Base-by-base conservation (phyloP, 495 filamentous ascomycete species). In the Penicillium ucsense region DNA sequence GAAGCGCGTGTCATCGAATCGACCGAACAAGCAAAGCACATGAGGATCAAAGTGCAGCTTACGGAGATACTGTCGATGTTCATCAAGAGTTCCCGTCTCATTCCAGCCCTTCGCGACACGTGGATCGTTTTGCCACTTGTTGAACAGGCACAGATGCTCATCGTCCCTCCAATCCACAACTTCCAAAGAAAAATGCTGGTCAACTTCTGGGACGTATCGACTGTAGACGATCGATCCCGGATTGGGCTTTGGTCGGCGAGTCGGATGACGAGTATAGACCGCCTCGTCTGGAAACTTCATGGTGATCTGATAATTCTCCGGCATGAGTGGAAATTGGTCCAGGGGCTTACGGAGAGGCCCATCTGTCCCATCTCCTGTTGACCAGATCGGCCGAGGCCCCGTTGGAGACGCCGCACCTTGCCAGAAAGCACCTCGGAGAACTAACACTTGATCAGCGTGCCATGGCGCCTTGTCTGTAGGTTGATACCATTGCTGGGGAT, bases 41-140 rank as follows among this genome's bases (percentile, higher is more conserved):
- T 84, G 81, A 3, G 79, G 78, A 46, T 86, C 81, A 29, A 74
- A 72, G 51, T 83, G 75, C 41, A 79, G 66, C 37, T 69, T 67
- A 8, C 71, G 64, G 11, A 86, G 65, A 56, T 86, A 86, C 56
- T 75, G 72, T 35, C 73, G 63, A 55, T 84, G 82, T 56, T 84
- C 71, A 7, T 81, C 78, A 9, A 81, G 60, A 6, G 79, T 78
- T 12, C 81, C 82, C 6, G 76, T 80, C 64, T 81, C 76, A 47
- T 83, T 81, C 82, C 82, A 85, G 5, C 81, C 82, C 56, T 78
- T 73, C 8, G 80, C 80, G 4, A 85, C 82, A 32, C 82, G 77
- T 29, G 81, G 81, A 56, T 85, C 82, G 59, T 84, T 85, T 59
- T 84, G 80, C 82, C 82, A 85, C 27, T 51, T 68, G 60, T 85